phyloP scores from a whole-genome alignment of 495 filamentous ascomycete species.

The Penicillium verhagenii region DNA sequence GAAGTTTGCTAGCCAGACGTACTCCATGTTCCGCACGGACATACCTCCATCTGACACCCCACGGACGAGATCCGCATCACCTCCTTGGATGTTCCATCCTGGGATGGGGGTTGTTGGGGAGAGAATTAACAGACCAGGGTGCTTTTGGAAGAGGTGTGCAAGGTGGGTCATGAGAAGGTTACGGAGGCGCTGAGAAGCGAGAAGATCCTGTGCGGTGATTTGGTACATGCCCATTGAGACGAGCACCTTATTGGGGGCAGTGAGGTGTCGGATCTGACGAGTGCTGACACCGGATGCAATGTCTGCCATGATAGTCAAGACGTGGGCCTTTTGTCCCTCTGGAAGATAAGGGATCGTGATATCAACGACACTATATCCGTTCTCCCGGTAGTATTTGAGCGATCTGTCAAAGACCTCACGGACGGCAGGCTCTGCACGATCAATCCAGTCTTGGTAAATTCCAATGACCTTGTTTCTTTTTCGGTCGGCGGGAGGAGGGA shows the following conservation, averaged over 20 bases:
- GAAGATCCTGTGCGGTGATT: slow-evolving; percentile 66
- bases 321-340: slow-evolving; percentile 75
- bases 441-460: slow-evolving; percentile 74
- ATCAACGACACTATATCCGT: slow-evolving; percentile 66
- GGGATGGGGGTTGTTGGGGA: slow-evolving; percentile 75
- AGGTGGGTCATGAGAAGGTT: slow-evolving; percentile 81
- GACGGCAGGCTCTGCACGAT: slow-evolving; percentile 63
- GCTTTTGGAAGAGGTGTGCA: slow-evolving; percentile 62
- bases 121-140: slow-evolving; percentile 78
- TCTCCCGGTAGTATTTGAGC: slow-evolving; percentile 58
- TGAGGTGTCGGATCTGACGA: slow-evolving; percentile 49
- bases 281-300: slow-evolving; percentile 46
- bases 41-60: slow-evolving; percentile 73
- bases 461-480: slow-evolving; percentile 58
- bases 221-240: slow-evolving; percentile 58
- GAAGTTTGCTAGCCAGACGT: slow-evolving; percentile 85
- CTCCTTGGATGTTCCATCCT: slow-evolving; percentile 64
- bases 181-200: slow-evolving; percentile 72
- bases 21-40: slow-evolving; percentile 79
- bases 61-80: slow-evolving; percentile 53
- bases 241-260: slow-evolving; percentile 71
- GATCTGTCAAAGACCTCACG: slow-evolving; percentile 56
- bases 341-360: slow-evolving; percentile 75
- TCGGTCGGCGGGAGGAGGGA: slow-evolving; percentile 16
- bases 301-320: slow-evolving; percentile 75